These are phyloP conservation scores for Inga leiocalycina DNA, from an alignment of 306 rosid species.

Conservation along the genomic window DNA sequence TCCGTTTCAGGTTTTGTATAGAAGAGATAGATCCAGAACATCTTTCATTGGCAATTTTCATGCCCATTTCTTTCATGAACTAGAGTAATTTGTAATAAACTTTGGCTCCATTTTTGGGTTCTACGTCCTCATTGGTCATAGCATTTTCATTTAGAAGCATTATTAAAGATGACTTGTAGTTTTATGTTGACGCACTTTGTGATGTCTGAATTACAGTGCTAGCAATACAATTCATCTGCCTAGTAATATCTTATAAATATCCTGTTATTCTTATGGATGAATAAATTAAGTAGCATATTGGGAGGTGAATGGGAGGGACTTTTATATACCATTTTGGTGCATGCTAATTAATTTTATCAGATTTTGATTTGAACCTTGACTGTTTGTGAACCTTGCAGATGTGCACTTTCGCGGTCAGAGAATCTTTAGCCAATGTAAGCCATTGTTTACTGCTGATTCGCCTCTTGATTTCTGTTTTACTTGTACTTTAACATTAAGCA, in stretches of 20 bases:
- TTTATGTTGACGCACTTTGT: slow-evolving; percentile 7
- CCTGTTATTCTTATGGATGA: neutral
- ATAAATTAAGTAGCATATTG: neutral
- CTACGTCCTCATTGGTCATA: neutral
- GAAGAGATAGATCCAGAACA: slow-evolving; percentile 51
- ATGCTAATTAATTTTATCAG: slow-evolving; percentile 12
- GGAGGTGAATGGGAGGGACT: neutral
- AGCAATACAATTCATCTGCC: slow-evolving; percentile 1
- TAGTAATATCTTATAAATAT: neutral
- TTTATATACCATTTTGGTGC: slow-evolving; percentile 4
- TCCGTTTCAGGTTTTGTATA: slow-evolving; percentile 62
- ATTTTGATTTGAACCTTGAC: slow-evolving; percentile 28
- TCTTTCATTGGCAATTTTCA: slow-evolving; percentile 67
- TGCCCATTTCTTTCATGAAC: neutral
- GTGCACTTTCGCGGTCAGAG: slow-evolving; percentile 79
- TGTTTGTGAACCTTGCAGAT: slow-evolving; percentile 58
- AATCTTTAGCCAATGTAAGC: slow-evolving; percentile 94
- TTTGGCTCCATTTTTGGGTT: neutral
- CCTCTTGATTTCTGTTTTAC: slow-evolving; percentile 44
- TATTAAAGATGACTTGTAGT: neutral
- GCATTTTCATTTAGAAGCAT: neutral
- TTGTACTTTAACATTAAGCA: slow-evolving; percentile 39
- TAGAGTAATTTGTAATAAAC: neutral
- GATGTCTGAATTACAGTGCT: slow-evolving; percentile 9
- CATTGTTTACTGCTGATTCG: slow-evolving; percentile 43